Conservation (phyloP, 2,329 filamentous ascomycete genomes). For the Xylaria sp. region DNA sequence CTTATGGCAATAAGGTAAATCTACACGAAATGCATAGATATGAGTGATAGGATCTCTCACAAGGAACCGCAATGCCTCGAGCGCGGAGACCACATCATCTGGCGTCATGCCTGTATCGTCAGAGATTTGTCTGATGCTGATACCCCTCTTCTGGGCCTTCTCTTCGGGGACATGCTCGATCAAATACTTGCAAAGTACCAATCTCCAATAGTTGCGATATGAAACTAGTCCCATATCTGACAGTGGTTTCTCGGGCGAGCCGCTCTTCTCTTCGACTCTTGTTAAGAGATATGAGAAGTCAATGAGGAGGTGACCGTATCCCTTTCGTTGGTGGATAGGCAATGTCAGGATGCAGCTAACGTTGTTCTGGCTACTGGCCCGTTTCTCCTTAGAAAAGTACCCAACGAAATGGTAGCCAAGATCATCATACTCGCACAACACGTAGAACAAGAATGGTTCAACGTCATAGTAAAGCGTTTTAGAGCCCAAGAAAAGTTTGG, state of each 20-base stretch:
- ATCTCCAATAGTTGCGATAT: constrained; percentile 96
- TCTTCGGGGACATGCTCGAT: constrained; percentile 63
- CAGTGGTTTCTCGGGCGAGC: constrained; percentile 94
- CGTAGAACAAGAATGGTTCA: constrained; percentile 96
- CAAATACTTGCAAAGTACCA: constrained; percentile 87
- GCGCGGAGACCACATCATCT: constrained; percentile 92
- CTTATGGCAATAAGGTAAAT: constrained; percentile 84
- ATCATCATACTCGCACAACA: constrained; percentile 93
- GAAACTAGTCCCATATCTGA: constrained; percentile 98
- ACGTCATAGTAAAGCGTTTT: constrained; percentile 99
- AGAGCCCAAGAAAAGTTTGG: constrained; percentile 97
- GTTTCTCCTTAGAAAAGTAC: constrained; percentile 99
- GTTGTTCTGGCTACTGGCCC: constrained; percentile 93
- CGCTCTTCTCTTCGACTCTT: constrained; percentile 89
- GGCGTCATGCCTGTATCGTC: constrained; percentile 94
- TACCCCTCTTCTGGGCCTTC: constrained; percentile 56
- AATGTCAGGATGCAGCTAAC: constrained; percentile 97
- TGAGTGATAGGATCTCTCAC: constrained; percentile 90
- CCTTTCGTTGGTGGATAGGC: constrained; percentile 95
- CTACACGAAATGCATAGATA: constrained; percentile 87
- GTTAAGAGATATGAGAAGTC: constrained; percentile 98
- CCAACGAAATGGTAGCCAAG: constrained; percentile 95
- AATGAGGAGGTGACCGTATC: constrained; percentile 95
- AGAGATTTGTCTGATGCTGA: constrained; percentile 76
- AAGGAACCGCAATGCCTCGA: constrained; percentile 89